A percentile compares a stretch with the other conserved stretches of the same genome.
Conservation (phyloP, 345 rosid genomes). For the Camelina hispida region DNA sequence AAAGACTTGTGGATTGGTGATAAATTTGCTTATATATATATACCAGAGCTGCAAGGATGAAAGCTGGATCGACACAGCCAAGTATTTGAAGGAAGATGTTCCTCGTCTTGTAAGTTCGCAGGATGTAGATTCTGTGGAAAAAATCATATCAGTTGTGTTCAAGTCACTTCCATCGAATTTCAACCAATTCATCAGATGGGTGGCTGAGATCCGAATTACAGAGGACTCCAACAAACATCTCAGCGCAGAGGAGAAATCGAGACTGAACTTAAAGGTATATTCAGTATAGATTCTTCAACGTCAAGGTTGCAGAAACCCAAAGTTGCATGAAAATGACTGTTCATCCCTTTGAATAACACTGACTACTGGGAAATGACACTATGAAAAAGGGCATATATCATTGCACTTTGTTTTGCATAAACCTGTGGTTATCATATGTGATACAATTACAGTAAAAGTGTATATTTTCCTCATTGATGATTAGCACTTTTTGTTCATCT, state of each 20-base stretch:
- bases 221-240: conserved; percentile 62
- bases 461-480: background rate
- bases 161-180: conserved; percentile 68
- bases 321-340: conserved; percentile 3
- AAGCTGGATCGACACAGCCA: conserved; percentile 72
- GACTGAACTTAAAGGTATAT: conserved; percentile 73
- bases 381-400: too few species aligned
- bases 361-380: too few species aligned
- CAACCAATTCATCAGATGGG: conserved; percentile 82
- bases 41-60: conserved; percentile 79
- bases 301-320: background rate
- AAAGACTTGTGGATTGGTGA: conserved; percentile 16
- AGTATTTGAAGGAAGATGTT: conserved; percentile 82
- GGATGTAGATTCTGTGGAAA: conserved; percentile 57
- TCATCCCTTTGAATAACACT: background rate
- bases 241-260: conserved; percentile 75
- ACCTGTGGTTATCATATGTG: too few species aligned
- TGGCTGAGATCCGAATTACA: conserved; percentile 76
- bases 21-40: conserved; percentile 16
- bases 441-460: background rate
- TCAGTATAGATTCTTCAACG: background rate
- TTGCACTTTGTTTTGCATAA: too few species aligned
- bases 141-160: conserved; percentile 59
- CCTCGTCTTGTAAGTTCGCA: conserved; percentile 70
- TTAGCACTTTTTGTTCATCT: background rate